Percentiles rank a stretch among this genome's conserved stretches.
phyloP scores from a whole-genome alignment of 495 filamentous ascomycete species.

The Glarea lozoyensis region DNA sequence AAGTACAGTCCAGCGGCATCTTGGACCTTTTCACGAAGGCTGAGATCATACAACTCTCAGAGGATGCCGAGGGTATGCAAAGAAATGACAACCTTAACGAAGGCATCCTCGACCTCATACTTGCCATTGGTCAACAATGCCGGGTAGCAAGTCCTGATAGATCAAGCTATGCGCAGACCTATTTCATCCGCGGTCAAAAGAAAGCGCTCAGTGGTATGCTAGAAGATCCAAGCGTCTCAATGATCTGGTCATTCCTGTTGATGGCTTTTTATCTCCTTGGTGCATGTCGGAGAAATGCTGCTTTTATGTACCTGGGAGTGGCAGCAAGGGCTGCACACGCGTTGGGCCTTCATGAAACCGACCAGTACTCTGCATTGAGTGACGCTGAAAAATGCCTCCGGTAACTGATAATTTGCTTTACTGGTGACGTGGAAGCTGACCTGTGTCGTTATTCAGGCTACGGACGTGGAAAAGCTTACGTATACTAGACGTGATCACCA shows the following conservation, averaged over 20 bases:
- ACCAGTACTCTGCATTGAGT: conserved; percentile 7
- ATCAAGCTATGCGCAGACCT: conserved; percentile 18
- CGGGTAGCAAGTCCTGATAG: background rate
- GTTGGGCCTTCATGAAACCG: conserved; percentile 29
- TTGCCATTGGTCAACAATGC: background rate
- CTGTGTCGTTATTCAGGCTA: conserved; percentile 21
- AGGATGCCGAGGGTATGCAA: background rate
- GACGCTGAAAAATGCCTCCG: background rate
- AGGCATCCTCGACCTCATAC: background rate
- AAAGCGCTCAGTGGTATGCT: conserved; percentile 30
- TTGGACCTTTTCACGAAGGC: background rate
- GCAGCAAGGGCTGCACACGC: conserved; percentile 34
- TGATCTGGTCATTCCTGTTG: conserved; percentile 31
- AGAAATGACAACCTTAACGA: background rate
- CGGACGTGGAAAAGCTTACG: conserved; percentile 37
- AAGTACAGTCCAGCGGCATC: background rate
- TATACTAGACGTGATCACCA: conserved; percentile 33
- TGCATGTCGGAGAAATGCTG: conserved; percentile 36
- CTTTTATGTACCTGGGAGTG: conserved; percentile 41
- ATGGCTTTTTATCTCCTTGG: conserved; percentile 42
- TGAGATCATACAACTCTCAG: background rate
- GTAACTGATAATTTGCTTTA: too few species aligned
- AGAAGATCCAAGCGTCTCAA: conserved; percentile 32
- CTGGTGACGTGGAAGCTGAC: too few species aligned
- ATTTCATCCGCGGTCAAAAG: conserved; percentile 31